phyloP scores from a whole-genome alignment of 441 rosid genomes.

The Populus trichocarpa region DNA sequence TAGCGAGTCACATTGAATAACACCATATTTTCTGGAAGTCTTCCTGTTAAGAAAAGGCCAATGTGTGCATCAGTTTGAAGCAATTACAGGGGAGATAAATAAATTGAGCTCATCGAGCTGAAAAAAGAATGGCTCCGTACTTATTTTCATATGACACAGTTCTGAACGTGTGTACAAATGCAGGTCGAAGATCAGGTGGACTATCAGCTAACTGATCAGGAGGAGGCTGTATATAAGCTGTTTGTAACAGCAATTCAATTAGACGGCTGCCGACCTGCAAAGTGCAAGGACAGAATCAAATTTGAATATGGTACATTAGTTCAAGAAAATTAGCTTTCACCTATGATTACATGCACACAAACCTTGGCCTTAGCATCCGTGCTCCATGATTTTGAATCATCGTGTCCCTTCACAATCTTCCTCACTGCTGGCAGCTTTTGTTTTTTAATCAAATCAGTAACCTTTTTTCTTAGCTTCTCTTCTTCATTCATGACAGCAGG shows the following conservation, averaged over 20 bases:
- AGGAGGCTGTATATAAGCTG: constrained; percentile 87
- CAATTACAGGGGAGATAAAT: constrained; percentile 10
- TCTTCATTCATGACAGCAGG: constrained; percentile 40
- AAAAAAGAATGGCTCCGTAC: constrained; percentile 38
- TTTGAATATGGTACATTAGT: constrained; percentile 12
- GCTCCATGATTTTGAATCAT: constrained; percentile 74
- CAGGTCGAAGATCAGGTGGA: constrained; percentile 89
- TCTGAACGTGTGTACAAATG: constrained; percentile 68
- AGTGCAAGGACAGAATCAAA: constrained; percentile 17
- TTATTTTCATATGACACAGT: constrained; percentile 42
- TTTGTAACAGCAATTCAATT: constrained; percentile 69
- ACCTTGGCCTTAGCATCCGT: constrained; percentile 83
- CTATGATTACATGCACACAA: constrained; percentile 21
- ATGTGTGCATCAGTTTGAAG: constrained; percentile 14
- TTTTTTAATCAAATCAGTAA: constrained; percentile 64
- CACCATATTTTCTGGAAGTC: constrained; percentile 67
- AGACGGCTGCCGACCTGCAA: constrained; percentile 87
- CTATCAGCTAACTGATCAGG: constrained; percentile 51
- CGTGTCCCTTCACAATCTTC: constrained; percentile 63
- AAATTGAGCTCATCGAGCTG: constrained; percentile 1
- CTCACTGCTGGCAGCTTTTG: constrained; percentile 74
- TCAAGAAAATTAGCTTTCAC: constrained; percentile 1
- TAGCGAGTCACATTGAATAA: constrained; percentile 82
- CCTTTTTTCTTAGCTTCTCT: constrained; percentile 64
- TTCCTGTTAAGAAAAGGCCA: constrained; percentile 46